These are phyloP conservation scores for Juglanconis juglandina DNA, from an alignment of 2,329 filamentous ascomycete genomes.

Conservation along the genomic window DNA sequence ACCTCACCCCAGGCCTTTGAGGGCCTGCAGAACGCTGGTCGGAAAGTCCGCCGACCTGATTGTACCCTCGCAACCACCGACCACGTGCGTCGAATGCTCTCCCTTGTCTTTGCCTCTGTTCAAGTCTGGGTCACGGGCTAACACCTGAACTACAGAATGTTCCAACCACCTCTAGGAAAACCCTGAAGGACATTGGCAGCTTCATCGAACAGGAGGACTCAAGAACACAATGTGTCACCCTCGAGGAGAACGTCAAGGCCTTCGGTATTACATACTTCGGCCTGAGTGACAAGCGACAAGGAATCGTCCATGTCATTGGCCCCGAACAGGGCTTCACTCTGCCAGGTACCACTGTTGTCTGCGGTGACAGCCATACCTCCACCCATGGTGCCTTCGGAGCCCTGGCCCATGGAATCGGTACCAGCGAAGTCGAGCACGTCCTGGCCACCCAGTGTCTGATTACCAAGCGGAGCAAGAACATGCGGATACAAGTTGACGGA, in stretches of 20 bases:
- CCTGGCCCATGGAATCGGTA: slow-evolving; percentile 94
- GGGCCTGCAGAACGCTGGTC: slow-evolving; percentile 82
- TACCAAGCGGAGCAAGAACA: slow-evolving; percentile 95
- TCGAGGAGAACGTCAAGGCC: slow-evolving; percentile 96
- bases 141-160: slow-evolving; percentile 65
- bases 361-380: slow-evolving; percentile 96
- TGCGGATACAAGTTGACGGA: slow-evolving; percentile 94
- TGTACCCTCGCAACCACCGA: slow-evolving; percentile 96
- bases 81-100: slow-evolving; percentile 64
- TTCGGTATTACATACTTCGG: slow-evolving; percentile 98
- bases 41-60: slow-evolving; percentile 87
- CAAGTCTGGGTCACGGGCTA: neutral
- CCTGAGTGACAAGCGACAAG: slow-evolving; percentile 91
- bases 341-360: slow-evolving; percentile 93
- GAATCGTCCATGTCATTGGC: slow-evolving; percentile 97
- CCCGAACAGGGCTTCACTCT: slow-evolving; percentile 98
- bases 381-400: slow-evolving; percentile 96
- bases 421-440: slow-evolving; percentile 97
- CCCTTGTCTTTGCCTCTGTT: neutral
- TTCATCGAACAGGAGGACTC: slow-evolving; percentile 97
- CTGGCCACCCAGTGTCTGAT: slow-evolving; percentile 94
- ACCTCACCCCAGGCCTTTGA: slow-evolving; percentile 99
- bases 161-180: slow-evolving; percentile 84
- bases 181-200: slow-evolving; percentile 85
- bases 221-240: slow-evolving; percentile 85